Percentiles rank a stretch among this genome's conserved stretches.
phyloP scores from a whole-genome alignment of 75 land plant genomes.

The Cunninghamia lanceolata region DNA sequence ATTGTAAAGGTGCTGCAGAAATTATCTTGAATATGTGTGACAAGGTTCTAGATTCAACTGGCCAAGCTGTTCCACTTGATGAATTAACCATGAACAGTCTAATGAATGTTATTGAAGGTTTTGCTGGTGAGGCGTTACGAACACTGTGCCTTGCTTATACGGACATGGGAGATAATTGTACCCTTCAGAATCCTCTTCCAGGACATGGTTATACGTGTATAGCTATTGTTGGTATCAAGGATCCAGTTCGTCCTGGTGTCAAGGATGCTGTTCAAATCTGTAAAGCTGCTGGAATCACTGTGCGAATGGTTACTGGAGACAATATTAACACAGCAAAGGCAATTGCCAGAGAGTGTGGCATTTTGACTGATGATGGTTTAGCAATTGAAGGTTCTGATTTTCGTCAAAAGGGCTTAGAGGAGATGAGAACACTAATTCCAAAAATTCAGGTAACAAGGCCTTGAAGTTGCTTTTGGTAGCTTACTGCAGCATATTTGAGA shows the following conservation, averaged over 20 bases:
- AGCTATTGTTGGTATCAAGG: constrained; percentile 92
- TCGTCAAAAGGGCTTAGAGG: constrained; percentile 56
- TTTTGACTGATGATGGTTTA: constrained; percentile 83
- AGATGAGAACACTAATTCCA: constrained; percentile 57
- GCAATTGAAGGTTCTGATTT: constrained; percentile 94
- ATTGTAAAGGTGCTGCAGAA: constrained; percentile 93
- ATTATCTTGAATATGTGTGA: constrained; percentile 73
- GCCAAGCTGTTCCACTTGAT: constrained; percentile 62
- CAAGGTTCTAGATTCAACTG: constrained; percentile 58
- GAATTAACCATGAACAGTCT: constrained; percentile 46
- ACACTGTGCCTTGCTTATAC: constrained; percentile 85
- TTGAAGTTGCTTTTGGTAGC: background rate
- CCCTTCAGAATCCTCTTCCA: constrained; percentile 42
- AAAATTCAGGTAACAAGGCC: constrained; percentile 64
- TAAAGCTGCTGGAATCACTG: constrained; percentile 84
- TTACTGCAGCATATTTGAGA: background rate
- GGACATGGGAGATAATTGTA: constrained; percentile 61
- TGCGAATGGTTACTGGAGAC: constrained; percentile 99
- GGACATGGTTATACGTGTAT: constrained; percentile 60
- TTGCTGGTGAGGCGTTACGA: constrained; percentile 89
- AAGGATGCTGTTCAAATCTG: constrained; percentile 91
- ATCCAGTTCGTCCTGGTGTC: constrained; percentile 97
- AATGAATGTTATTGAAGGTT: constrained; percentile 54
- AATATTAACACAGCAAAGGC: constrained; percentile 94
- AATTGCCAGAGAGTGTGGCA: constrained; percentile 98